A percentile compares a stretch with the other conserved stretches of the same genome.
These are phyloP conservation scores for Lagenidium sp. DNA, from an alignment of 352 stramenopile species.

Conservation along the genomic window DNA sequence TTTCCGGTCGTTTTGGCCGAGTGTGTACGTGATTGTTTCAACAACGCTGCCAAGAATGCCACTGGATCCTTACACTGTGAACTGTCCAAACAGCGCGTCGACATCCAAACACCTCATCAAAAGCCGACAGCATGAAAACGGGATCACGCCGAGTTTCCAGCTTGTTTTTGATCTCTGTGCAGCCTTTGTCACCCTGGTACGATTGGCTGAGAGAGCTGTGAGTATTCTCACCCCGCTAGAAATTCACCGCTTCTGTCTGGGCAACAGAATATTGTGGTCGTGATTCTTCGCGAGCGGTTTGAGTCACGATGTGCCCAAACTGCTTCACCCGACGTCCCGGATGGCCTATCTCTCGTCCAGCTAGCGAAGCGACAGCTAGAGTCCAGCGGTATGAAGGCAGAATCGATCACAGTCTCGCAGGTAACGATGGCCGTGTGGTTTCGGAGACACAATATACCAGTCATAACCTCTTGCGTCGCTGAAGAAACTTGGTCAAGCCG, in stretches of 20 bases:
- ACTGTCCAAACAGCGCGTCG: background rate
- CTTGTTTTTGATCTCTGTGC: conserved; percentile 11
- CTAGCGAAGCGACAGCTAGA: conserved; percentile 49
- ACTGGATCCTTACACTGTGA: background rate
- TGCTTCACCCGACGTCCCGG: conserved; percentile 8
- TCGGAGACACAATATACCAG: too few relatives aligned
- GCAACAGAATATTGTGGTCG: conserved; percentile 44
- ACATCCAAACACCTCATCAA: too few relatives aligned
- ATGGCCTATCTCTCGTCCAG: conserved; percentile 34
- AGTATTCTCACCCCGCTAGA: too few relatives aligned
- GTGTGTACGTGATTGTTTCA: conserved; percentile 36
- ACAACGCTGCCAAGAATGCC: too few relatives aligned
- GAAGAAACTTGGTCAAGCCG: too few relatives aligned
- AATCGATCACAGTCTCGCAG: conserved; percentile 29
- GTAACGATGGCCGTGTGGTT: conserved; percentile 7
- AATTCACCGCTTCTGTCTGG: too few relatives aligned
- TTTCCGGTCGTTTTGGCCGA: conserved; percentile 29
- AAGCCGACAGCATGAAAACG: too few relatives aligned
- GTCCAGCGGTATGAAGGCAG: conserved; percentile 29
- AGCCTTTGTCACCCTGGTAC: conserved; percentile 12
- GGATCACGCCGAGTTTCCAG: too few relatives aligned
- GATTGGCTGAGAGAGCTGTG: background rate
- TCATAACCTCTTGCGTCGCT: background rate
- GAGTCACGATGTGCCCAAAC: conserved; percentile 15
- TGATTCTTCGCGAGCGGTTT: conserved; percentile 56